Percentiles rank a stretch among this genome's conserved stretches.
Evolutionary conservation across 441 rosid species (phyloP).

Genomic region (Hura crepitans): DNA sequence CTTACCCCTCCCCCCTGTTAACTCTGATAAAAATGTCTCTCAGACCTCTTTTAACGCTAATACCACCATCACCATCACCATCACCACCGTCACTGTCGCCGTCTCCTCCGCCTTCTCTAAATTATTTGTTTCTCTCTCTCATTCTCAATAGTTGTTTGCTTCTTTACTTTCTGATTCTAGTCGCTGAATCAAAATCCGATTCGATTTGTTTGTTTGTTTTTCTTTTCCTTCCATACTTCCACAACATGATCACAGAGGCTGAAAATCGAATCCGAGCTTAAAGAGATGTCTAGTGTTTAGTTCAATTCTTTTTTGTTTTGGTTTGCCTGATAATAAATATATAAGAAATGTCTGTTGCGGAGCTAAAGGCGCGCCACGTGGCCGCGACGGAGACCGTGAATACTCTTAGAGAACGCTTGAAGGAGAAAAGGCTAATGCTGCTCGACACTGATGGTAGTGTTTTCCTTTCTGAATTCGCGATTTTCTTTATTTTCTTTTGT

Average conservation of each 20-base stretch:
- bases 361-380: slow-evolving; percentile 81
- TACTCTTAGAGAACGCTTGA: slow-evolving; percentile 60
- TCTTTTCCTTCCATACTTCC: not conserved
- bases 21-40: slow-evolving; percentile 13
- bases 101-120: not conserved
- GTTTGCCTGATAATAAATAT: not conserved
- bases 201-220: not conserved
- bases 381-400: slow-evolving; percentile 65
- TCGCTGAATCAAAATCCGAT: not conserved
- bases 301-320: not conserved
- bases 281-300: slow-evolving; percentile 4
- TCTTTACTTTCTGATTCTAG: not conserved
- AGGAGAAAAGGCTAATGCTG: slow-evolving; percentile 69
- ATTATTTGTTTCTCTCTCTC: not conserved
- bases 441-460: slow-evolving; percentile 73
- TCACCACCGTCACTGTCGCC: slow-evolving; percentile 7
- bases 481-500: not conserved
- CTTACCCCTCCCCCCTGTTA: not conserved
- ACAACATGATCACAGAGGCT: slow-evolving; percentile 2
- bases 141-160: not conserved
- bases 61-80: slow-evolving; percentile 13
- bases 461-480: not conserved
- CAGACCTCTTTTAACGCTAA: slow-evolving; percentile 11
- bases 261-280: slow-evolving; percentile 9
- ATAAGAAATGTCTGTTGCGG: slow-evolving; percentile 63